Percentiles rank a stretch among this genome's conserved stretches.
These are phyloP conservation scores for Apiotrichum akiyoshidainum DNA, from an alignment of 1,284 basidiomycete genomes.

Conservation along the genomic window DNA sequence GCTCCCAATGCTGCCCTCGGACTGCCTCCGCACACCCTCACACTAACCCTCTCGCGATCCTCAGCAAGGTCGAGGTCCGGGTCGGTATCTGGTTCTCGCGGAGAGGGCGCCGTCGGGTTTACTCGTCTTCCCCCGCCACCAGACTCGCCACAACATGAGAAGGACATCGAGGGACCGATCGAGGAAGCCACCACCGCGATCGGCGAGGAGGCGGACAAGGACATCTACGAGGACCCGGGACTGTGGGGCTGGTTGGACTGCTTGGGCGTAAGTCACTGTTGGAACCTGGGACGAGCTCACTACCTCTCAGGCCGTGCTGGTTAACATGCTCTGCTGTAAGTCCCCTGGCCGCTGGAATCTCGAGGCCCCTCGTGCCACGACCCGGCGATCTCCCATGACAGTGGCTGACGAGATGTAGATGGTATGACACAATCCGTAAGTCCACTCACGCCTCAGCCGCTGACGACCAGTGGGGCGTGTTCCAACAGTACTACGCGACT, in stretches of 20 bases:
- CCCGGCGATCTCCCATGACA: no score
- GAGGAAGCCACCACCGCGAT: slow-evolving; percentile 2
- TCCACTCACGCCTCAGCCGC: no score
- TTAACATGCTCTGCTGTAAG: slow-evolving; percentile 39
- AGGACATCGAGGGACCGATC: not conserved
- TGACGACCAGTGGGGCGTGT: slow-evolving; percentile 28
- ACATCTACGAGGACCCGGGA: slow-evolving; percentile 3
- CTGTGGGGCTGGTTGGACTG: slow-evolving; percentile 8
- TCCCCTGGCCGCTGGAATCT: not conserved
- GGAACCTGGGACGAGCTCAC: not conserved
- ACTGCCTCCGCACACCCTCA: not conserved
- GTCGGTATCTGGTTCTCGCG: not conserved
- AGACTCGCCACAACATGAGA: not conserved
- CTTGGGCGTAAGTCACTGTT: not conserved
- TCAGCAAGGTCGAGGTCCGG: not conserved
- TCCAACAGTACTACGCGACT: slow-evolving; percentile 33
- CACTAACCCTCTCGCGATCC: not conserved
- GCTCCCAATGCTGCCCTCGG: no score
- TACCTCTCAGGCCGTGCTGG: slow-evolving; percentile 15
- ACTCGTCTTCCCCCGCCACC: no score
- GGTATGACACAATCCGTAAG: slow-evolving; percentile 7
- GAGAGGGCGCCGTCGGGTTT: not conserved
- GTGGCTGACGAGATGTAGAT: slow-evolving; percentile 32
- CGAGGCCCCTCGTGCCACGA: not conserved
- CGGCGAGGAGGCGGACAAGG: not conserved